These are phyloP conservation scores for Fusarium sp. DNA, from an alignment of 2,329 filamentous ascomycete species.

Conservation along the genomic window DNA sequence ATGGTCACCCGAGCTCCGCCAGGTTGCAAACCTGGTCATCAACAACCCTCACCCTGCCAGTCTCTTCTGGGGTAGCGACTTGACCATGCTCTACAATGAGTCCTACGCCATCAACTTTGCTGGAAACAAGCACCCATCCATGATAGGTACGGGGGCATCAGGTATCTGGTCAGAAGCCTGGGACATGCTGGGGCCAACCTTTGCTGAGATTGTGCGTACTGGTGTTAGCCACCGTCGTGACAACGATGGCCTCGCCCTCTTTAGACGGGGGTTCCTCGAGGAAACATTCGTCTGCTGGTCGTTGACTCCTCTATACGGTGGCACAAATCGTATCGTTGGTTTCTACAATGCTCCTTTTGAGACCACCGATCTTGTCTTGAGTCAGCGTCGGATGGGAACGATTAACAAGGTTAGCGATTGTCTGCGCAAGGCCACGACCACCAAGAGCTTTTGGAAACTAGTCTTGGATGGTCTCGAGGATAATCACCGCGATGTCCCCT, in stretches of 20 bases:
- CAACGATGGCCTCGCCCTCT: conserved; percentile 47
- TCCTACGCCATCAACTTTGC: conserved; percentile 64
- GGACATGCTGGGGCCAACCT: conserved; percentile 46
- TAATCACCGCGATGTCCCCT: conserved; percentile 52
- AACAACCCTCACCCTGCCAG: conserved; percentile 56
- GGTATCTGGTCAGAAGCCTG: conserved; percentile 65
- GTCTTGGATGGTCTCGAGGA: conserved; percentile 47
- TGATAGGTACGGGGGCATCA: conserved; percentile 67
- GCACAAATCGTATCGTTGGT: conserved; percentile 48
- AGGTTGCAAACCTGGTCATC: conserved; percentile 52
- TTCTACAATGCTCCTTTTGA: conserved; percentile 54
- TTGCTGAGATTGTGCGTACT: conserved; percentile 50
- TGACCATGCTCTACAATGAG: conserved; percentile 72
- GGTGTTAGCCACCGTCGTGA: conserved; percentile 48
- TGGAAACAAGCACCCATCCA: conserved; percentile 67
- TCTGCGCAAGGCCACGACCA: conserved; percentile 45
- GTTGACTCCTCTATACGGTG: conserved; percentile 51
- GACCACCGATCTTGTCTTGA: conserved; percentile 48
- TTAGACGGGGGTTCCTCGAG: conserved; percentile 50
- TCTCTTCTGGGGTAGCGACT: conserved; percentile 69
- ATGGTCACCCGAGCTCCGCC: conserved; percentile 57
- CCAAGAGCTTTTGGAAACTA: conserved; percentile 49
- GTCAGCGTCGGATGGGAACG: conserved; percentile 47
- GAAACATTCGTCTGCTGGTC: conserved; percentile 54
- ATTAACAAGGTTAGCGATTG: conserved; percentile 47